Conservation (phyloP, 1,284 basidiomycete genomes). For the Xerocomus minutiporus region DNA sequence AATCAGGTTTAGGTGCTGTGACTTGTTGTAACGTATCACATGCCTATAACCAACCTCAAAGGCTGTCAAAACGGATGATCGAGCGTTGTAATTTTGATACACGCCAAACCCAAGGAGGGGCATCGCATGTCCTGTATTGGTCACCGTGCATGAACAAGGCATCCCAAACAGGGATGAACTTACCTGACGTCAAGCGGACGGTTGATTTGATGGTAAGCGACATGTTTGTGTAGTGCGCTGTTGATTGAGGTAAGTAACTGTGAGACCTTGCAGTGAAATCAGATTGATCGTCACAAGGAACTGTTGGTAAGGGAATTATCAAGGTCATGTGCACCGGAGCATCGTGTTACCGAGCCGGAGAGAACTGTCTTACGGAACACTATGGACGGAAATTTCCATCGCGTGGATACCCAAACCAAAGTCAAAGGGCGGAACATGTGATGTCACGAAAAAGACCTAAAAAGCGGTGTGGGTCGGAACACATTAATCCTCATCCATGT, state of each 20-base stretch:
- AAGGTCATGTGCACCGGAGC: constrained; percentile 2
- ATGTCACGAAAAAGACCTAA: constrained; percentile 7
- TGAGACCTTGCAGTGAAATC: background rate
- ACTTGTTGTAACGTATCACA: background rate
- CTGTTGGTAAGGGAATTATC: background rate
- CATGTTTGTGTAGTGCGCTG: constrained; percentile 15
- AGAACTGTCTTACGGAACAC: constrained; percentile 9
- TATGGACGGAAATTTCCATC: background rate
- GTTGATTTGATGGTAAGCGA: constrained; percentile 31
- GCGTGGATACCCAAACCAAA: background rate
- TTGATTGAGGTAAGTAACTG: constrained; percentile 13
- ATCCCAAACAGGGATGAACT: constrained; percentile 4
- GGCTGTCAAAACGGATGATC: constrained; percentile 60
- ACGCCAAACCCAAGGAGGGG: constrained; percentile 82
- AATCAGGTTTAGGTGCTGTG: background rate
- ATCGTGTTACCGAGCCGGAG: background rate
- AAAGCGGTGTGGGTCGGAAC: constrained; percentile 3
- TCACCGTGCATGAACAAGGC: constrained; percentile 4
- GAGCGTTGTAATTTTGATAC: constrained; percentile 64
- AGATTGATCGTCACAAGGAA: constrained; percentile 11
- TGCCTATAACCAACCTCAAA: constrained; percentile 74
- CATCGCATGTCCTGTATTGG: constrained; percentile 48
- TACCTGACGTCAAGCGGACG: constrained; percentile 39
- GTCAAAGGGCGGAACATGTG: constrained; percentile 1
- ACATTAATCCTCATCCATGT: constrained; percentile 29